Percentiles rank a stretch among this genome's conserved stretches.
Conservation (phyloP, 345 rosid species). For the Aquilaria sinensis region DNA sequence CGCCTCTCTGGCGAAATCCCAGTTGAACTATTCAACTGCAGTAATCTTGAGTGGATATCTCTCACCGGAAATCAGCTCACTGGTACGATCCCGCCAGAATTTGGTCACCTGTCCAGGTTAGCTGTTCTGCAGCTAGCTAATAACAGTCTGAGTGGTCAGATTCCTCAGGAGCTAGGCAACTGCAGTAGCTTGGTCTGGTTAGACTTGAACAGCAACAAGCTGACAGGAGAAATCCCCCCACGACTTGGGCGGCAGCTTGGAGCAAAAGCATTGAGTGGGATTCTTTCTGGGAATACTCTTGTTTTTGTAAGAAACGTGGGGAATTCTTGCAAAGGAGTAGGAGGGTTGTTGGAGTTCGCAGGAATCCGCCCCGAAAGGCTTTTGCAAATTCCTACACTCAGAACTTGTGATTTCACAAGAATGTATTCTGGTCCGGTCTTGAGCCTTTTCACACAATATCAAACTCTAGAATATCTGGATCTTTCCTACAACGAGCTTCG, state of each 20-base stretch:
- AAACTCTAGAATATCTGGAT: constrained; percentile 86
- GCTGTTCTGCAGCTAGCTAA: constrained; percentile 94
- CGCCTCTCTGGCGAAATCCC: constrained; percentile 79
- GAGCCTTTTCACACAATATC: constrained; percentile 81
- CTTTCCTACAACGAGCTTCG: constrained; percentile 84
- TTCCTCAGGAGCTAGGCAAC: constrained; percentile 77
- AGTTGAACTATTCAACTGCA: constrained; percentile 65
- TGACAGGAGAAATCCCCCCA: constrained; percentile 86
- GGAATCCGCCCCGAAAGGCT: constrained; percentile 93
- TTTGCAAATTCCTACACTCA: constrained; percentile 62
- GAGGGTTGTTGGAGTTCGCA: constrained; percentile 84
- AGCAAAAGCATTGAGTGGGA: constrained; percentile 69
- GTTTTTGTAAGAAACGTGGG: constrained; percentile 92
- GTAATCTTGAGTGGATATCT: constrained; percentile 90
- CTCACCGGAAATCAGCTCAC: constrained; percentile 73
- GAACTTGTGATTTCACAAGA: constrained; percentile 82
- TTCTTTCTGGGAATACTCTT: constrained; percentile 74
- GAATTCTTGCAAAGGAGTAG: constrained; percentile 91
- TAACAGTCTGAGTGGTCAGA: constrained; percentile 79
- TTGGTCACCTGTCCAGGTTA: constrained; percentile 60
- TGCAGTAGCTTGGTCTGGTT: constrained; percentile 93
- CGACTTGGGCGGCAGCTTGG: constrained; percentile 88
- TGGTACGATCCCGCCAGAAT: constrained; percentile 59
- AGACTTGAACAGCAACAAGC: constrained; percentile 80
- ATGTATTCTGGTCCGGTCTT: constrained; percentile 87